A percentile compares a stretch with the other conserved stretches of the same genome.
These are phyloP conservation scores for Hippophae rhamnoides DNA, from an alignment of 306 rosid species.

Conservation along the genomic window DNA sequence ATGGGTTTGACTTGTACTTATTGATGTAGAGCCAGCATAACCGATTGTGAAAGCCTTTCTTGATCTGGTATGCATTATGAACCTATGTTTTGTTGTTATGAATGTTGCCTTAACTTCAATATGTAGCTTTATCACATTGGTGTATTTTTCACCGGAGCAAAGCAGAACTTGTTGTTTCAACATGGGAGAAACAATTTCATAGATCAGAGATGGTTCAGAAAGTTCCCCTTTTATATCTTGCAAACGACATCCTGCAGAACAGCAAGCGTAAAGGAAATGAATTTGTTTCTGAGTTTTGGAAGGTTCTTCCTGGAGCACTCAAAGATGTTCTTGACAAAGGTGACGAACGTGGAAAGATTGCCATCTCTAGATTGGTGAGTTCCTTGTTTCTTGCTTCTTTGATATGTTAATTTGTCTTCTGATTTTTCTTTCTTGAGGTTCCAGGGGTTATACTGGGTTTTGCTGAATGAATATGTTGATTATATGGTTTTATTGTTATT, in stretches of 20 bases:
- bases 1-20: no score
- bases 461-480: no score
- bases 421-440: no score
- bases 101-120: slow-evolving; percentile 33
- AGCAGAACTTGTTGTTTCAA: slow-evolving; percentile 75
- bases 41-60: no score
- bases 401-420: not conserved
- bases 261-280: slow-evolving; percentile 94
- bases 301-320: slow-evolving; percentile 73
- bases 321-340: slow-evolving; percentile 51
- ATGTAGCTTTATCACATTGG: slow-evolving; percentile 88
- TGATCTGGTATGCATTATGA: not conserved
- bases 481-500: no score
- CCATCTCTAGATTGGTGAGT: slow-evolving; percentile 66
- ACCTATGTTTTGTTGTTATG: not conserved
- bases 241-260: slow-evolving; percentile 93
- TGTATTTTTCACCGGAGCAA: slow-evolving; percentile 84
- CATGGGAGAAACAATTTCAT: slow-evolving; percentile 79
- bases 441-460: no score
- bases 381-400: slow-evolving; percentile 1
- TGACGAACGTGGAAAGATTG: slow-evolving; percentile 48
- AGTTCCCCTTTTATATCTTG: slow-evolving; percentile 80
- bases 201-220: slow-evolving; percentile 47
- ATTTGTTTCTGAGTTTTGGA: slow-evolving; percentile 85
- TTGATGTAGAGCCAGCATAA: no score